Evolutionary conservation across 2,329 filamentous ascomycete genomes (phyloP), one percentile per base, ranked within the genome.

Genomic region (Monosporascus ibericus): DNA sequence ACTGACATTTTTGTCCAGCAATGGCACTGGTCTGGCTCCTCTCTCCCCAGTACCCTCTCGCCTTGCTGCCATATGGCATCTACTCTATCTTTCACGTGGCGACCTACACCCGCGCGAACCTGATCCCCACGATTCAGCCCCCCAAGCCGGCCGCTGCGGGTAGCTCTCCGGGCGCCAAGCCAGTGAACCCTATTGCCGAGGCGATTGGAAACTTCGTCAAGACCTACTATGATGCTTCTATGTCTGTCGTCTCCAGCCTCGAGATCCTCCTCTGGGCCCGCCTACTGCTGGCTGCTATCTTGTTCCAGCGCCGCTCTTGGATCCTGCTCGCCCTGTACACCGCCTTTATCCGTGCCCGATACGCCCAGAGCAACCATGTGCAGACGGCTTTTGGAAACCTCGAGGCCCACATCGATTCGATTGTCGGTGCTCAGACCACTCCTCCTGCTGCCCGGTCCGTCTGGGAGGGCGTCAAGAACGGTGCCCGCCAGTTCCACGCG

Each of bases 71-170:
- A 27, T 99, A 96, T 76, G 86, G 85, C 63, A 90, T 99, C 72
- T 99, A 97, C 82, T 97, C 92, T 54, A 74, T 97, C 72, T 99
- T 99, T 85, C 94, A 99, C 75, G 91, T 97, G 62, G 90, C 92
- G 56, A 97, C 94, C 60, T 99, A 99, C 76, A 89, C 88, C 60
- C 91, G 94, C 71, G 88, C 88, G 70, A 95, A 95, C 76, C 75
- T 99, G 60, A 88, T 99, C 64, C 94, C 94, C 55, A 90, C 89
- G 58, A 68, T 99, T 64, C 80, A 87, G 65, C 89, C 91, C 17
- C 80, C 85, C 54, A 76, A 79, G 59, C 42, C 42, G 14, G 68
- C 81, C 15, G 72, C 81, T 39, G 77, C 80, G 42, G 76, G 78
- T 49, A 73, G 79, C 50, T 79, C 83, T 53, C 73, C 78, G 18